Evolutionary conservation across 2,329 filamentous ascomycete species (phyloP), one percentile per base, ranked within the genome.

Genomic region (Aureobasidium sp.): DNA sequence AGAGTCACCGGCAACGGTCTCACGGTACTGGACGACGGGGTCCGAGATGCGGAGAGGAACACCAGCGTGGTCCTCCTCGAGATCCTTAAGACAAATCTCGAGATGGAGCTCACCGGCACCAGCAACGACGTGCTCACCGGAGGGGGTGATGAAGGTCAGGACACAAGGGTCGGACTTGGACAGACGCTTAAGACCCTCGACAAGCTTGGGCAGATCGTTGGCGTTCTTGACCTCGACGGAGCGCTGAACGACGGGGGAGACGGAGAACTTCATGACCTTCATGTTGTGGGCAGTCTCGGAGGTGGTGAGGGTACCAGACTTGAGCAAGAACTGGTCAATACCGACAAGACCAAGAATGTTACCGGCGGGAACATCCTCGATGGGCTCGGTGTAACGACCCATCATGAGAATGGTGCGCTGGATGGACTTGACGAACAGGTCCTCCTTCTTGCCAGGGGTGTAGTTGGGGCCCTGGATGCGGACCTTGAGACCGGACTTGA

Each of bases 251-350:
- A 99, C 94, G 72, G 94, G 94, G 64, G 94, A 97, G 77, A 99
- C 94, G 74, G 94, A 99, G 89, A 99, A 99, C 85, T 96, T 97
- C 94, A 99, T 99, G 81, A 99, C 94, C 88, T 97, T 97, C 74
- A 99, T 82, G 88, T 99, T 99, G 88, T 99, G 94, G 76, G 94
- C 93, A 68, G 90, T 95, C 70, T 99, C 94, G 75, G 84, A 87
- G 76, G 93, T 97, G 80, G 92, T 96, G 72, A 99, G 89, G 74
- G 94, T 99, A 88, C 94, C 94, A 77, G 94, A 97, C 88, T 99
- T 99, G 84, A 99, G 91, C 84, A 99, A 84, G 90, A 97, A 99
- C 86, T 99, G 94, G 78, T 99, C 94, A 71, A 99, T 90, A 87
- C 94, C 94, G 75, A 99, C 94, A 73, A 99, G 85, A 85, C 94